Base-by-base conservation (phyloP, 495 filamentous ascomycete species). In the Trypethelium eluteriae region DNA sequence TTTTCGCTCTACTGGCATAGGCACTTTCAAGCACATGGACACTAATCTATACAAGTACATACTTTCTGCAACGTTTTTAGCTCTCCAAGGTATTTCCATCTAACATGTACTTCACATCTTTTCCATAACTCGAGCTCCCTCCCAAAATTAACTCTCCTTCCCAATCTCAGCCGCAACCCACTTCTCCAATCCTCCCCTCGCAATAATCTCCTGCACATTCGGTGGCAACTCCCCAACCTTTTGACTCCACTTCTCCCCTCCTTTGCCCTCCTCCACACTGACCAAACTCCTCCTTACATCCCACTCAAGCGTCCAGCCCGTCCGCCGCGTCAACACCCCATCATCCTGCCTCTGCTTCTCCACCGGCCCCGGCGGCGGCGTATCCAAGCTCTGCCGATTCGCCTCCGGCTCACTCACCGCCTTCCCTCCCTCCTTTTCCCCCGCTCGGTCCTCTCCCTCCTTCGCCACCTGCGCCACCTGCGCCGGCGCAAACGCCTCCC, bases 291-390 rank as follows among this genome's bases (percentile, higher is more conserved):
- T 79, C 62, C 83, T 75, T 2, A 97, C 89, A 76, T 97, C 90
- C 93, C 93, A 97, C 41, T 81, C 81, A 47, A 96, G 78, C 46
- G 77, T 91, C 93, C 94, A 98, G 53, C 92, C 93, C 0, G 94
- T 96, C 16, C 93, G 82, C 39, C 89, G 82, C 9, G 93, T 96
- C 44, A 85, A 77, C n/a, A 75, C 70, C 74, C 86, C 89, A 44
- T 84, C 79, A 16, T 74, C 63, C 64, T 49, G 50, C 32, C 63
- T 14, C 56, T 63, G 69, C 68, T 71, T 56, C 67, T 69, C 71
- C 64, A 67, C 71, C 2, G 71, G 73, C 36, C 73, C 76, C 1
- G 78, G 75, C 2, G 80, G 78, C 35, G 80, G 77, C 4, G 79
- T 79, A 68, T 83, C 82, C 2, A 83, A 69, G 66, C 66, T 76